These are phyloP conservation scores for Ambrosia hybrid DNA, from an alignment of 140 eudicot genomes.

Conservation along the genomic window DNA sequence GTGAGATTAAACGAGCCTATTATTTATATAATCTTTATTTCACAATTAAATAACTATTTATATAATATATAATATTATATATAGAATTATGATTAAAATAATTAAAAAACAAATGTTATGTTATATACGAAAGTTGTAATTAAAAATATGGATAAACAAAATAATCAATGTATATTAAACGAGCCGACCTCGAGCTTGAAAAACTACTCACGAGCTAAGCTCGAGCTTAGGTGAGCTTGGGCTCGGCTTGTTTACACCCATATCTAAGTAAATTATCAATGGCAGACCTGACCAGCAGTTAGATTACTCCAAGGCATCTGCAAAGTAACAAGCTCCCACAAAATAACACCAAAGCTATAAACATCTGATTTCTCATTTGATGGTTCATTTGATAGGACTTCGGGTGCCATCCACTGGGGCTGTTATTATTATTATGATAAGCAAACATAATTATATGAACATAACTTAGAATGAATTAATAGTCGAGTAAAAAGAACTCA, in stretches of 20 bases:
- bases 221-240: not conserved
- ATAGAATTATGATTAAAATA: not conserved
- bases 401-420: conserved; percentile 99
- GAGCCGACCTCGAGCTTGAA: not conserved
- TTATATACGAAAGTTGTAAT: no score
- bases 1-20: not conserved
- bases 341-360: conserved; percentile 91
- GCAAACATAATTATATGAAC: conserved; percentile 4
- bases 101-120: no score
- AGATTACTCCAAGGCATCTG: conserved; percentile 90
- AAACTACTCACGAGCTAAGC: not conserved
- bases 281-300: conserved; percentile 75
- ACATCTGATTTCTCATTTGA: conserved; percentile 93
- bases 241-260: not conserved
- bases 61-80: no score
- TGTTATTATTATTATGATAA: conserved; percentile 24
- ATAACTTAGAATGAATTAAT: conserved; percentile 4
- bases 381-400: conserved; percentile 86
- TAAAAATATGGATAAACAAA: not conserved
- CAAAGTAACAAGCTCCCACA: conserved; percentile 90
- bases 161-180: not conserved
- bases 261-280: not conserved
- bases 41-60: no score
- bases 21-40: no score
- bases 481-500: conserved; percentile 37